These are phyloP conservation scores for Trifolium fragiferum DNA, from an alignment of 306 rosid genomes.

Conservation along the genomic window DNA sequence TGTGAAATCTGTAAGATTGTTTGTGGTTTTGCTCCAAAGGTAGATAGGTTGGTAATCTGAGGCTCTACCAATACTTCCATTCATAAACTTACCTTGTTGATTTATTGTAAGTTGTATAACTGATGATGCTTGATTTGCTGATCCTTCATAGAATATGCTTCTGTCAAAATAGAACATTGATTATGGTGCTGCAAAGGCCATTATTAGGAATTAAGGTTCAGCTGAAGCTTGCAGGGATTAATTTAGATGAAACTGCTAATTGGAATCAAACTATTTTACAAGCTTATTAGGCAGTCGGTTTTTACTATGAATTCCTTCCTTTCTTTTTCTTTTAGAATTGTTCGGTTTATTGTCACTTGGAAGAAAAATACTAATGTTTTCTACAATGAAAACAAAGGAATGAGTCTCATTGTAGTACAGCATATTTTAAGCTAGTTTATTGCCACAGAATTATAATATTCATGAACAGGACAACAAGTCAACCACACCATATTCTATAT, in stretches of 20 bases:
- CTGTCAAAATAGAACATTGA: not conserved
- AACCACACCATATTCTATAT: too few species aligned
- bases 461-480: too few species aligned
- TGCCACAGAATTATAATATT: too few species aligned
- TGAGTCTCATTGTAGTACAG: not conserved
- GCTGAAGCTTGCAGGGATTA: not conserved
- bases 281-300: not conserved
- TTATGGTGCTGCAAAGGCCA: not conserved
- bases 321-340: not conserved
- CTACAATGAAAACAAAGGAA: conserved; percentile 8
- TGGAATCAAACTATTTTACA: not conserved
- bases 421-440: not conserved
- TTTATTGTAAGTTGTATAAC: conserved; percentile 36
- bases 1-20: conserved; percentile 48
- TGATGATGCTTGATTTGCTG: not conserved
- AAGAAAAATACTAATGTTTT: not conserved
- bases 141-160: conserved; percentile 16
- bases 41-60: conserved; percentile 40
- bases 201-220: not conserved
- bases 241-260: not conserved
- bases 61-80: conserved; percentile 40
- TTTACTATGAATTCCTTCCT: not conserved
- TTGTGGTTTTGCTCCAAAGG: conserved; percentile 50
- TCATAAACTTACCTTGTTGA: not conserved
- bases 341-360: not conserved